Evolutionary conservation across 768 basidiomycete genomes (phyloP).

Genomic region (Hydnum rufescens): DNA sequence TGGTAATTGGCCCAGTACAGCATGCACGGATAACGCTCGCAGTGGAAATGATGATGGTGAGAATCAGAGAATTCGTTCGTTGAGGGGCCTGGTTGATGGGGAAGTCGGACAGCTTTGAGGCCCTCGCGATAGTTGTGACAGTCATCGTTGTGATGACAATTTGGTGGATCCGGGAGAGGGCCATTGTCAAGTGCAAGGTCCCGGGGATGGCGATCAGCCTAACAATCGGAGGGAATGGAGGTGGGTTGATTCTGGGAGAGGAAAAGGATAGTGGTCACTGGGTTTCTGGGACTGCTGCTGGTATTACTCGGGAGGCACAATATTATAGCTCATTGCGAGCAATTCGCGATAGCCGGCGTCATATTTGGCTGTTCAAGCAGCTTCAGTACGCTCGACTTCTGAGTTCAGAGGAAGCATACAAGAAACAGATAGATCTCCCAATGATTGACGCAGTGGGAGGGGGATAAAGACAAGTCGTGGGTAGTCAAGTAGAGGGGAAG

Average conservation of each 20-base stretch:
- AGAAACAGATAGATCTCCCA: conserved; percentile 38
- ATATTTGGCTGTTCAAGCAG: conserved; percentile 61
- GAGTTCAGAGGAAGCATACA: conserved; percentile 68
- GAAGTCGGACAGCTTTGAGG: conserved; percentile 20
- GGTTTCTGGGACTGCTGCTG: background rate
- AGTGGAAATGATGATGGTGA: background rate
- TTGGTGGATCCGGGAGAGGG: too few relatives aligned
- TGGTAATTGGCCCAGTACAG: background rate
- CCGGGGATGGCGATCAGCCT: background rate
- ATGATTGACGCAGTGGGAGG: too few relatives aligned
- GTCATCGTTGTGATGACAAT: conserved; percentile 26
- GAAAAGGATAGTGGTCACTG: background rate
- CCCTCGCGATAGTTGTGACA: conserved; percentile 24
- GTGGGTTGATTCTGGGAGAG: background rate
- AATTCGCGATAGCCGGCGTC: background rate
- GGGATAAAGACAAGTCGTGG: too few relatives aligned
- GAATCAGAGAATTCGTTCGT: background rate
- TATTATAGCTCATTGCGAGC: background rate
- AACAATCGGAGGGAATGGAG: background rate
- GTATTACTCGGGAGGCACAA: background rate
- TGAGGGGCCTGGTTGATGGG: conserved; percentile 15
- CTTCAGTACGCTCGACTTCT: conserved; percentile 68
- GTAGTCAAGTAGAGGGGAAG: too few relatives aligned
- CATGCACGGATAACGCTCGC: background rate
- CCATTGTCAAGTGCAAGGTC: too few relatives aligned